phyloP scores from a whole-genome alignment of 192 early-diverging fungal species.

The Obelidium mucronatum region DNA sequence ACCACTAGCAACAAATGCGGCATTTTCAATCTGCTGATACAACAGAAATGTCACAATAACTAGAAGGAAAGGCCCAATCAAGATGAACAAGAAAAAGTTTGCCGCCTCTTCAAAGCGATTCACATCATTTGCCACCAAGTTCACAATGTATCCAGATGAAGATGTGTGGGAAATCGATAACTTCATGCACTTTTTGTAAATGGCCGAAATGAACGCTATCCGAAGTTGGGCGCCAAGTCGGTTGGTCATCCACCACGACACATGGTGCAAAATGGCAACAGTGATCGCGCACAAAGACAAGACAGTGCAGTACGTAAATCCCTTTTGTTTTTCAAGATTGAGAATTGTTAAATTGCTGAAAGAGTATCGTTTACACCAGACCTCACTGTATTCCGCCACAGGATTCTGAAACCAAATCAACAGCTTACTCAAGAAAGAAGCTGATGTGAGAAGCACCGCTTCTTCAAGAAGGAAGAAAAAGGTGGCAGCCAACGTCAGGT shows the following conservation, averaged over 20 bases:
- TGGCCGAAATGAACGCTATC: constrained; percentile 41
- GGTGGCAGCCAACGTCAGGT: not conserved
- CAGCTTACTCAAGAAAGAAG: constrained; percentile 3
- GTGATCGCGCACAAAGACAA: not conserved
- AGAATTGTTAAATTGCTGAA: not conserved
- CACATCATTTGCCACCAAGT: constrained; percentile 51
- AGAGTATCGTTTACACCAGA: not conserved
- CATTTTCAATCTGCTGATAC: constrained; percentile 45
- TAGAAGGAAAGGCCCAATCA: constrained; percentile 36
- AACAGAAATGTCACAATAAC: constrained; percentile 28
- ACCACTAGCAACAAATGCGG: constrained; percentile 28
- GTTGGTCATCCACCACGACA: constrained; percentile 16
- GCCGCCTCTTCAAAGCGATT: constrained; percentile 47
- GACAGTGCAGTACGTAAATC: not conserved
- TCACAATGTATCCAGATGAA: constrained; percentile 50
- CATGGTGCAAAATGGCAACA: constrained; percentile 20
- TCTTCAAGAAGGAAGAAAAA: constrained; percentile 12
- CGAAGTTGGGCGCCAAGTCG: constrained; percentile 15
- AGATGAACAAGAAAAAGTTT: constrained; percentile 37
- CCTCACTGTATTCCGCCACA: not conserved
- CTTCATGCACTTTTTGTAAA: constrained; percentile 45
- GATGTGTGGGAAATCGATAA: constrained; percentile 46
- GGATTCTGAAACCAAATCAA: constrained; percentile 17
- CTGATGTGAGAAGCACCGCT: not conserved
- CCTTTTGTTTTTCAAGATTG: not conserved